Evolutionary conservation across 2,329 filamentous ascomycete species (phyloP).

Genomic region (Arthrobotrys sinensis): DNA sequence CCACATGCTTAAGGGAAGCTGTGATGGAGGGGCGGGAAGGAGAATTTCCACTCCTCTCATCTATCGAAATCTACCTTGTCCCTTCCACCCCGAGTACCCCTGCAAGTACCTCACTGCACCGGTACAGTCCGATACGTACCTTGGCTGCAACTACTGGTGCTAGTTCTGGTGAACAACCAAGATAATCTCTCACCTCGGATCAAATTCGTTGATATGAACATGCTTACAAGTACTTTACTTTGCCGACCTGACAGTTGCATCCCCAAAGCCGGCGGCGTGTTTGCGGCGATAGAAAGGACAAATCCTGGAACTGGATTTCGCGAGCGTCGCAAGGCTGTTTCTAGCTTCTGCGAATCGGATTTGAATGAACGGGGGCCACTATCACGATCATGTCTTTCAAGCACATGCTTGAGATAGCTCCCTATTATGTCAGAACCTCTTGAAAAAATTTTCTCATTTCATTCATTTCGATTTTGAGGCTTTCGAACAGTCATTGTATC

Average conservation of each 20-base stretch:
- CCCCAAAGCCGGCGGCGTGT: constrained; percentile 27
- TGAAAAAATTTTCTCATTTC: background rate
- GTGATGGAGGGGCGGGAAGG: constrained; percentile 54
- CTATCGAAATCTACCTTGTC: constrained; percentile 26
- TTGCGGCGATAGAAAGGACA: constrained; percentile 27
- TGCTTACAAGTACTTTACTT: constrained; percentile 13
- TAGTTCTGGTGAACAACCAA: constrained; percentile 7
- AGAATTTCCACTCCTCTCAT: constrained; percentile 36
- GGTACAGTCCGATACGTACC: constrained; percentile 15
- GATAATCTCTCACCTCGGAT: constrained; percentile 46
- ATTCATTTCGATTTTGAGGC: constrained; percentile 1
- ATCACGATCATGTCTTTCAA: constrained; percentile 33
- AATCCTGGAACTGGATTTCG: constrained; percentile 23
- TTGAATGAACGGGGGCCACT: constrained; percentile 12
- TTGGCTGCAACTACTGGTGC: constrained; percentile 24
- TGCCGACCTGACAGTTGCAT: constrained; percentile 20
- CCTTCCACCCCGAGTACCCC: constrained; percentile 33
- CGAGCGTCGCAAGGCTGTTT: constrained; percentile 31
- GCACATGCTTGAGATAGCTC: constrained; percentile 34
- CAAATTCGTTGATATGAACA: constrained; percentile 12
- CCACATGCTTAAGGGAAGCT: constrained; percentile 30
- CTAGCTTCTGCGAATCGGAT: constrained; percentile 22
- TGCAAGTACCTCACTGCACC: constrained; percentile 28
- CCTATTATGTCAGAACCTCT: constrained; percentile 1
- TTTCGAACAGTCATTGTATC: constrained; percentile 1